These are phyloP conservation scores for Zangia roseola DNA, from an alignment of 768 basidiomycete genomes.

Conservation along the genomic window DNA sequence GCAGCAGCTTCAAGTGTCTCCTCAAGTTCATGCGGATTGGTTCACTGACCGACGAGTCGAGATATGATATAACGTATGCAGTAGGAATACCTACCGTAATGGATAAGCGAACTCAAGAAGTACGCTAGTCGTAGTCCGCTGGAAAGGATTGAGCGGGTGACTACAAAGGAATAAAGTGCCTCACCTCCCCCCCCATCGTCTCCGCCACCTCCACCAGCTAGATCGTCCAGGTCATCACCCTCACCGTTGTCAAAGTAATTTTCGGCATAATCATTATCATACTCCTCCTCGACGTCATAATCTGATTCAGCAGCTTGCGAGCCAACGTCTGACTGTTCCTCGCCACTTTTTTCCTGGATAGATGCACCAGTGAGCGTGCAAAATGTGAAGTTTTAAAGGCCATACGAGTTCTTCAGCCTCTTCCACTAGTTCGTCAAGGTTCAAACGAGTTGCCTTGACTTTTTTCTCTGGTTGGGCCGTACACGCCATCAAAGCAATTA, in stretches of 20 bases:
- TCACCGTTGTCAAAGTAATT: conserved; percentile 93
- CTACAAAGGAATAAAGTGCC: background rate
- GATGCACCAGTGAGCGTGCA: background rate
- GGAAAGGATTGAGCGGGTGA: background rate
- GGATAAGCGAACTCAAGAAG: background rate
- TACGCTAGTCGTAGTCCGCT: conserved; percentile 29
- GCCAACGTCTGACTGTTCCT: conserved; percentile 65
- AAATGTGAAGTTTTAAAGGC: background rate
- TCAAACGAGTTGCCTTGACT: conserved; percentile 42
- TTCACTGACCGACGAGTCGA: background rate
- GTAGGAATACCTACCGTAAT: conserved; percentile 4
- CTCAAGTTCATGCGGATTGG: background rate
- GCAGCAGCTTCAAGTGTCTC: background rate
- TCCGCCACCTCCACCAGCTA: conserved; percentile 66
- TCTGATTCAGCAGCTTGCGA: conserved; percentile 68
- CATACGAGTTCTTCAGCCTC: conserved; percentile 59
- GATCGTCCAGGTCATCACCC: conserved; percentile 74
- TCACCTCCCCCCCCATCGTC: conserved; percentile 64
- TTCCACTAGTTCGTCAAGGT: conserved; percentile 68
- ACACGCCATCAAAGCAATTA: background rate
- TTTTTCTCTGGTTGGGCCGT: conserved; percentile 30
- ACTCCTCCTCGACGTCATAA: conserved; percentile 87
- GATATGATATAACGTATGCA: background rate
- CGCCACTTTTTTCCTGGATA: conserved; percentile 66
- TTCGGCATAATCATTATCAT: conserved; percentile 88